A percentile compares a stretch with the other conserved stretches of the same genome.
Evolutionary conservation across 441 rosid species (phyloP).

Genomic region (Breynia disticha): DNA sequence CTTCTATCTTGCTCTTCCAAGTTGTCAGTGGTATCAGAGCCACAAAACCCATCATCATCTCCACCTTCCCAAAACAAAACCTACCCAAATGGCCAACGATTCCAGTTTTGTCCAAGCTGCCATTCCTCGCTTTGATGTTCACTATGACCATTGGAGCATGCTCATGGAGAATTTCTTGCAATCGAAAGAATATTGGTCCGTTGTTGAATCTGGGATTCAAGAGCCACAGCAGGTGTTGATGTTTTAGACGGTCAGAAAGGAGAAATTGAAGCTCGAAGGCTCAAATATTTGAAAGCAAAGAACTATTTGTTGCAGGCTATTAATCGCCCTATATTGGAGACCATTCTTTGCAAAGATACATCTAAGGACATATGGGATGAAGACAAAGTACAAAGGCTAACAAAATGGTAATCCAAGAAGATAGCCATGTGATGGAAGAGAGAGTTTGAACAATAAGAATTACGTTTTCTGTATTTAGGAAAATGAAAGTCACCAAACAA

Average conservation of each 20-base stretch:
- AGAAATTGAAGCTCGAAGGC: neutral
- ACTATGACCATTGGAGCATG: conserved; percentile 11
- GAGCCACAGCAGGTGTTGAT: neutral
- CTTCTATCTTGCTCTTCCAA: too few relatives aligned
- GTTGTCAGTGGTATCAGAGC: too few relatives aligned
- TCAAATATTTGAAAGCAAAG: conserved; percentile 5
- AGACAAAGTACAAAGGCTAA: neutral
- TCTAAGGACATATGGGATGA: conserved; percentile 2
- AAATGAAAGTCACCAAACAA: too few relatives aligned
- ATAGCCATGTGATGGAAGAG: too few relatives aligned
- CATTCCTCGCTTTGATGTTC: conserved; percentile 9
- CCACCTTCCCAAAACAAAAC: too few relatives aligned
- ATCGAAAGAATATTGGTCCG: conserved; percentile 1
- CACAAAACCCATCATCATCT: too few relatives aligned
- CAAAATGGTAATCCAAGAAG: too few relatives aligned
- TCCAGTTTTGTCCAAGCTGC: neutral
- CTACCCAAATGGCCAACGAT: neutral
- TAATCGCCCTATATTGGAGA: neutral
- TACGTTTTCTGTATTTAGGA: too few relatives aligned
- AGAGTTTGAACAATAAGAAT: too few relatives aligned
- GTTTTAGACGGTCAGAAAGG: neutral
- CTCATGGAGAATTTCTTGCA: conserved; percentile 4
- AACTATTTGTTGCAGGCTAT: conserved; percentile 3
- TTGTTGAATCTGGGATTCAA: neutral
- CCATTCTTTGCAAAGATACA: neutral